Conservation (phyloP, 1,284 basidiomycete genomes). For the Puccinia coronata region DNA sequence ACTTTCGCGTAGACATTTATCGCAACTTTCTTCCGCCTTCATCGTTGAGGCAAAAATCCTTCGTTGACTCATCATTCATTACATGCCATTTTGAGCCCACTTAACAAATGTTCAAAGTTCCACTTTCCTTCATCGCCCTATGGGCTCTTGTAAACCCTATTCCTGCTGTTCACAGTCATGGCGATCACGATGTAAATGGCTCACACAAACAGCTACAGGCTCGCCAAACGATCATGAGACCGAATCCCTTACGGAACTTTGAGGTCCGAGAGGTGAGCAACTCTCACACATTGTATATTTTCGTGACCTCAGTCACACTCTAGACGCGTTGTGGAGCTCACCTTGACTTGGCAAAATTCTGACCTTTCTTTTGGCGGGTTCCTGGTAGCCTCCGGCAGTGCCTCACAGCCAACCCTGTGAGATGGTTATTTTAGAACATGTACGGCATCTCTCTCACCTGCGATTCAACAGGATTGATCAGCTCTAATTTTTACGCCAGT, state of each 20-base stretch:
- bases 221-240: conserved; percentile 12
- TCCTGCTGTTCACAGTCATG: neutral
- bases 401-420: conserved; percentile 26
- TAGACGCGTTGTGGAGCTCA: neutral
- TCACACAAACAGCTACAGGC: neutral
- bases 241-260: conserved; percentile 36
- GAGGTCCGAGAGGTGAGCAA: conserved; percentile 42
- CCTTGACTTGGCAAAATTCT: neutral
- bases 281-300: neutral
- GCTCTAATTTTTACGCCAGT: neutral
- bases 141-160: neutral
- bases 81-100: neutral
- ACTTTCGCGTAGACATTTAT: too few relatives aligned
- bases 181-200: neutral
- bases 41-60: neutral
- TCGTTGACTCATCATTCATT: neutral
- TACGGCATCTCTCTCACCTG: neutral
- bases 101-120: neutral
- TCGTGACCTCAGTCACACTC: neutral
- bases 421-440: conserved; percentile 16
- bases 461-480: neutral
- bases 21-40: too few relatives aligned
- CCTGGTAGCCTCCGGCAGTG: conserved; percentile 35
- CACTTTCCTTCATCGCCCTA: neutral
- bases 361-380: neutral